A percentile compares a stretch with the other conserved stretches of the same genome.
phyloP scores from a whole-genome alignment of 2,329 filamentous ascomycete genomes.

The Hymenoscyphus fructigenus region DNA sequence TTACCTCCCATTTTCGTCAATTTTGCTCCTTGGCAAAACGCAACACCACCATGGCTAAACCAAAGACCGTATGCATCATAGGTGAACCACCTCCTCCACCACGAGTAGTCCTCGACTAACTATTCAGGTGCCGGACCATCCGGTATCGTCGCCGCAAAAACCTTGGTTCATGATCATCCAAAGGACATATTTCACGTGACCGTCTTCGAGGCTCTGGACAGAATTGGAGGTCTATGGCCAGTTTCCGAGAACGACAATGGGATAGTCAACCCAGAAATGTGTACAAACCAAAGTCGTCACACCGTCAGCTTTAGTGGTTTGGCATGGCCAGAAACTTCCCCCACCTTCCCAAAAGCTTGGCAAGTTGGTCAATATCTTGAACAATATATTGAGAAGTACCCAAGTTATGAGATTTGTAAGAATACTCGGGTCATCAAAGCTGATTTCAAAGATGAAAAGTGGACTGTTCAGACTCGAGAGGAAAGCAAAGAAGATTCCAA shows the following conservation, averaged over 20 bases:
- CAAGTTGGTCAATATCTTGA: conserved; percentile 73
- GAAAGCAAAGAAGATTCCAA: conserved; percentile 5
- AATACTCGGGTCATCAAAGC: conserved; percentile 25
- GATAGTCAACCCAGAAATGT: conserved; percentile 64
- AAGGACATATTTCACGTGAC: conserved; percentile 62
- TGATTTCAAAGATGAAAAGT: conserved; percentile 16
- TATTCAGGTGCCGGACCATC: conserved; percentile 64
- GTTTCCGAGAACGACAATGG: conserved; percentile 46
- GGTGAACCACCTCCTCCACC: conserved; percentile 21
- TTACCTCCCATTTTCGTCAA: not conserved
- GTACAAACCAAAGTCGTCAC: conserved; percentile 74
- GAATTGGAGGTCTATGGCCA: conserved; percentile 80
- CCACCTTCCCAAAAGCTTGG: conserved; percentile 73
- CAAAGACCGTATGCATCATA: conserved; percentile 32
- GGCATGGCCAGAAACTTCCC: conserved; percentile 61
- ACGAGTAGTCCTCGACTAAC: conserved; percentile 1
- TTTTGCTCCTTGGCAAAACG: not conserved
- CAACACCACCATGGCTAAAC: not conserved
- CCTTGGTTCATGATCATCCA: conserved; percentile 60
- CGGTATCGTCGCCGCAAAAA: conserved; percentile 70
- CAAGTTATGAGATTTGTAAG: conserved; percentile 27
- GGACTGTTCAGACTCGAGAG: conserved; percentile 23
- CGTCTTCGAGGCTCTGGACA: conserved; percentile 64
- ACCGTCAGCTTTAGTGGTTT: conserved; percentile 73
- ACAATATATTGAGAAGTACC: conserved; percentile 58